Evolutionary conservation across 768 basidiomycete species (phyloP).

Genomic region (Sistotremastrum niveocremeum): DNA sequence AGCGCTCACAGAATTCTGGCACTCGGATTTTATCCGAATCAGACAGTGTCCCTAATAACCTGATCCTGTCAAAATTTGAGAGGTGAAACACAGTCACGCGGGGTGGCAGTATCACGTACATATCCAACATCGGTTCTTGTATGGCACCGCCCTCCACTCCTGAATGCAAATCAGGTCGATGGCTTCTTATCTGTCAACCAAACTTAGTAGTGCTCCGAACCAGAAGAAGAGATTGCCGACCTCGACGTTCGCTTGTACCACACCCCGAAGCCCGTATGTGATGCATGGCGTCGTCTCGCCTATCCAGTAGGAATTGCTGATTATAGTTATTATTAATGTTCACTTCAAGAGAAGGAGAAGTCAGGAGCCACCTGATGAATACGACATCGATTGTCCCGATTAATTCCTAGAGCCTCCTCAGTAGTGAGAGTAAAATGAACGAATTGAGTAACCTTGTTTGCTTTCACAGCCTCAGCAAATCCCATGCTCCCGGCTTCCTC

Average conservation of each 20-base stretch:
- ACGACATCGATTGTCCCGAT: constrained; percentile 87
- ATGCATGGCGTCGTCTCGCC: constrained; percentile 85
- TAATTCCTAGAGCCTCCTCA: constrained; percentile 32
- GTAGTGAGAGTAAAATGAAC: background rate
- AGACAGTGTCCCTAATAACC: constrained; percentile 60
- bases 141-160: constrained; percentile 88
- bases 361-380: constrained; percentile 50
- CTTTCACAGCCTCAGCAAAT: constrained; percentile 62
- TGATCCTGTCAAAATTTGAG: constrained; percentile 37
- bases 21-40: constrained; percentile 47
- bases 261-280: constrained; percentile 89
- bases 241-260: constrained; percentile 76
- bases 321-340: background rate
- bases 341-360: background rate
- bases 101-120: constrained; percentile 31
- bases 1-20: constrained; percentile 67
- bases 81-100: background rate
- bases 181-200: constrained; percentile 46
- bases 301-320: constrained; percentile 94
- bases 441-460: constrained; percentile 45
- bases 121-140: constrained; percentile 85
- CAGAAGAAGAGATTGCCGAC: constrained; percentile 20
- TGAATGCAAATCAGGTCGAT: constrained; percentile 75
- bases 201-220: background rate
- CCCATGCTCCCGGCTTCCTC: constrained; percentile 91